Conservation (phyloP, 106 monocot genomes). For the Acorus calamus region DNA sequence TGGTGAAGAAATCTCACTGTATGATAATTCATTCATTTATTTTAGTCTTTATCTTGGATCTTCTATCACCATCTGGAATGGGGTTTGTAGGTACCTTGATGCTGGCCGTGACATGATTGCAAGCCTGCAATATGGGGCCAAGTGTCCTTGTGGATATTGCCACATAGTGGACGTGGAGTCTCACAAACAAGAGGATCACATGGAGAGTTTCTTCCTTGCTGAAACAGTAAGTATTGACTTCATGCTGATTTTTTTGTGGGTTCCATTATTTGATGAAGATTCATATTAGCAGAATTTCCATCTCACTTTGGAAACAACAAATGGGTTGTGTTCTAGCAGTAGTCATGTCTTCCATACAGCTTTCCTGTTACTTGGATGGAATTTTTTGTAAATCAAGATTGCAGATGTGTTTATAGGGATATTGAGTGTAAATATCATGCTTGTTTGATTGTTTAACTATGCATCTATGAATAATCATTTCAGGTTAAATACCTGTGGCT, state of each 20-base stretch:
- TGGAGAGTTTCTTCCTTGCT: conserved; percentile 99
- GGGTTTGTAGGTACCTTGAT: conserved; percentile 67
- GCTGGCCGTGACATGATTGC: conserved; percentile 79
- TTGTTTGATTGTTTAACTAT: background rate
- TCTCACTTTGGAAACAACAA: no score
- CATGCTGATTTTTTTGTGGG: background rate
- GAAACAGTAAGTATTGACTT: conserved; percentile 58
- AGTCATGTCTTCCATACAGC: no score
- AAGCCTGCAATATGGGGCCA: conserved; percentile 85
- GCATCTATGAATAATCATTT: conserved; percentile 10
- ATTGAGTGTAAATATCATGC: no score
- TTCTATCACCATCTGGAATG: no score
- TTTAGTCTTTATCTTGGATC: no score
- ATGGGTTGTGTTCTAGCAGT: no score
- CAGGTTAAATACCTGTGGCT: conserved; percentile 99
- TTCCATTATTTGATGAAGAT: background rate
- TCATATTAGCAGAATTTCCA: no score
- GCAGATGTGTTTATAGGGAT: no score
- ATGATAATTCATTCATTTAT: no score
- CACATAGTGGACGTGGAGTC: conserved; percentile 94
- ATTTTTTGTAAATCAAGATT: no score
- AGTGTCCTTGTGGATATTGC: conserved; percentile 95
- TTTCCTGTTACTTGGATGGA: no score
- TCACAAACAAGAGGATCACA: conserved; percentile 90
- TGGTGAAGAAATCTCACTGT: no score